phyloP scores from a whole-genome alignment of 1,284 basidiomycete genomes.

The Cystobasidium slooffiae region DNA sequence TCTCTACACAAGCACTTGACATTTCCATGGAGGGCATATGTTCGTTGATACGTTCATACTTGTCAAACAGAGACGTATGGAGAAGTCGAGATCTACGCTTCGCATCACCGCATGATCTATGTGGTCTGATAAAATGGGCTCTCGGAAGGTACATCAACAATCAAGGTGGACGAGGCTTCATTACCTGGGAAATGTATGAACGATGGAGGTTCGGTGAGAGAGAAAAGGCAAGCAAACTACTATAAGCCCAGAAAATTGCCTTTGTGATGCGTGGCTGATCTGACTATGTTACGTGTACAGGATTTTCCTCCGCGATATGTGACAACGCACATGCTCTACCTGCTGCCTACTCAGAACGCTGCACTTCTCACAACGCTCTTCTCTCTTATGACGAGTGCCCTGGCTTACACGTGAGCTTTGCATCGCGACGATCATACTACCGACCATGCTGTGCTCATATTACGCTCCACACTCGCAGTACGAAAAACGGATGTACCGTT shows the following conservation, averaged over 20 bases:
- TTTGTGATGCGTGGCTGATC: background rate
- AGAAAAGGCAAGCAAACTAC: conserved; percentile 9
- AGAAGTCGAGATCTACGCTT: conserved; percentile 67
- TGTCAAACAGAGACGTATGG: conserved; percentile 56
- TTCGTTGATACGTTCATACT: conserved; percentile 73
- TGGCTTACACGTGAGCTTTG: conserved; percentile 41
- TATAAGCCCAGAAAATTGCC: background rate
- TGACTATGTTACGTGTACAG: background rate
- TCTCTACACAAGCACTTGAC: conserved; percentile 82
- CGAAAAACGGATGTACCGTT: conserved; percentile 51
- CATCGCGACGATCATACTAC: background rate
- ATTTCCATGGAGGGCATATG: conserved; percentile 71
- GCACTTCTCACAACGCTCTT: conserved; percentile 44
- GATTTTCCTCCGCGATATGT: conserved; percentile 72
- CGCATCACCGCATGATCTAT: conserved; percentile 80
- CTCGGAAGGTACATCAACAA: conserved; percentile 49
- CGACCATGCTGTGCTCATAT: background rate
- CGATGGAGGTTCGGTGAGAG: conserved; percentile 41
- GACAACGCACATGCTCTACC: conserved; percentile 65
- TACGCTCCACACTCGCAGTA: conserved; percentile 19
- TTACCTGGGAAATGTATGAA: conserved; percentile 48
- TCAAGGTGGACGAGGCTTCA: conserved; percentile 48
- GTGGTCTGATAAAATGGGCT: conserved; percentile 56
- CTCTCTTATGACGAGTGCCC: conserved; percentile 29
- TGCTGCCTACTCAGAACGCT: conserved; percentile 70